Base-by-base conservation (phyloP, 768 basidiomycete species). In the Candolleomyces eurysporus region DNA sequence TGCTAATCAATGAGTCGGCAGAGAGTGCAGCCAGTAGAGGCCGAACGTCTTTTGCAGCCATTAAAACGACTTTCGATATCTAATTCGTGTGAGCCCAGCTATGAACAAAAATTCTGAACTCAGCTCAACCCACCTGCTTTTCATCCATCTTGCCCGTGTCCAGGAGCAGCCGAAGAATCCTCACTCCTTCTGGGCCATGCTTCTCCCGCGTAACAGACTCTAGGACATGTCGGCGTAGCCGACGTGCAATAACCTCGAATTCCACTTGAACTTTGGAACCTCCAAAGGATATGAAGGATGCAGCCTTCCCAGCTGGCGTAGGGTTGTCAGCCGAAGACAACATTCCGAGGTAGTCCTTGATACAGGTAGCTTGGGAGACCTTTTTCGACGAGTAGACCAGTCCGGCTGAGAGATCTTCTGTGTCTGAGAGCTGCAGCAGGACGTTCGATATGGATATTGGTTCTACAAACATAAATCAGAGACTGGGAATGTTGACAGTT, bases 11-110 rank as follows among this genome's bases (percentile, higher is more conserved):
- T 39, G 87, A 89, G 68, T 96, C 88, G 2, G 87, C 80, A 13
- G 93, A 87, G 54, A 99, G 83, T 3, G 86, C 84, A 19, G 91
- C 84, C 58, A 98, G 79, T 49, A 93, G 76, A 11, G 89, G 87
- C 57, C 96, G 88, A 57, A 92, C 89, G 64, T 94, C 91, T 71
- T 92, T 94, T 39, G 90, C 81, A 2, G 92, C 84, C 81, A 98
- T 90, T 92, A 99, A 93, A 17, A 93, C 92, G 54, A 90, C 80
- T 73, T 96, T 96, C 32, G 93, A 91, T 52, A 99, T 87, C 96
- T 98, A 17, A 14, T 49, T 32, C 17, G n/a, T 43, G 48, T 48
- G 45, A 62, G 30, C 51, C 40, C 48, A 22, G 17, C 45, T 60
- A 22, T 14, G 10, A 17, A 10, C 40, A 19, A 60, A 46, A 53